A percentile compares a stretch with the other conserved stretches of the same genome.
phyloP scores from a whole-genome alignment of 116 monocot species.

The Cymodocea nodosa region DNA sequence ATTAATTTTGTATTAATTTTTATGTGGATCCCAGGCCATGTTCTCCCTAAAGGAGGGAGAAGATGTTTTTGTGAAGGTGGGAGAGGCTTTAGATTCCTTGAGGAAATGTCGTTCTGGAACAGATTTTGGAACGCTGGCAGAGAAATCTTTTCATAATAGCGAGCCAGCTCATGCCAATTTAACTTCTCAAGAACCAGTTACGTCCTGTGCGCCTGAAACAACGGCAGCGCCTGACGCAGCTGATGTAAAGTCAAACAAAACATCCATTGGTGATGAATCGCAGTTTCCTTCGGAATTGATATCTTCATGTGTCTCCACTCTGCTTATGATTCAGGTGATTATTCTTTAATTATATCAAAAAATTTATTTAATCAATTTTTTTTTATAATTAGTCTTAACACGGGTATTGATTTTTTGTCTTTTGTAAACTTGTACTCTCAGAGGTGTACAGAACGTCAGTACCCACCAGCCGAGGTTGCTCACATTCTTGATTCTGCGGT shows the following conservation, averaged over 20 bases:
- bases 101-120: conserved; percentile 29
- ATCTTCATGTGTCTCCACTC: conserved; percentile 60
- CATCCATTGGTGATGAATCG: conserved; percentile 21
- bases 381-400: too few species aligned
- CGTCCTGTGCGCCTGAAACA: conserved; percentile 22
- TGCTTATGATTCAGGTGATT: conserved; percentile 88
- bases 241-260: conserved; percentile 19
- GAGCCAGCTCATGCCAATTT: conserved; percentile 26
- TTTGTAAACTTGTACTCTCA: conserved; percentile 9
- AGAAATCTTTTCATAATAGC: conserved; percentile 22
- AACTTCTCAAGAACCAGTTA: conserved; percentile 24
- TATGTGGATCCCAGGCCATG: conserved; percentile 35
- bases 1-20: background rate
- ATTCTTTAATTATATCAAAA: background rate
- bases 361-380: too few species aligned
- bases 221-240: conserved; percentile 4
- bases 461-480: conserved; percentile 87
- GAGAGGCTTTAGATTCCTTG: conserved; percentile 60
- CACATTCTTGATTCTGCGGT: conserved; percentile 82
- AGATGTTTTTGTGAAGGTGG: conserved; percentile 52
- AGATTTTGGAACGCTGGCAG: conserved; percentile 21
- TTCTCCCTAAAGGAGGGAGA: conserved; percentile 56
- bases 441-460: conserved; percentile 71
- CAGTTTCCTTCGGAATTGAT: conserved; percentile 68
- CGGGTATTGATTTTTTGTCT: background rate